Base-by-base conservation (phyloP, 2,329 filamentous ascomycete genomes). In the Fusarium ambrosium region DNA sequence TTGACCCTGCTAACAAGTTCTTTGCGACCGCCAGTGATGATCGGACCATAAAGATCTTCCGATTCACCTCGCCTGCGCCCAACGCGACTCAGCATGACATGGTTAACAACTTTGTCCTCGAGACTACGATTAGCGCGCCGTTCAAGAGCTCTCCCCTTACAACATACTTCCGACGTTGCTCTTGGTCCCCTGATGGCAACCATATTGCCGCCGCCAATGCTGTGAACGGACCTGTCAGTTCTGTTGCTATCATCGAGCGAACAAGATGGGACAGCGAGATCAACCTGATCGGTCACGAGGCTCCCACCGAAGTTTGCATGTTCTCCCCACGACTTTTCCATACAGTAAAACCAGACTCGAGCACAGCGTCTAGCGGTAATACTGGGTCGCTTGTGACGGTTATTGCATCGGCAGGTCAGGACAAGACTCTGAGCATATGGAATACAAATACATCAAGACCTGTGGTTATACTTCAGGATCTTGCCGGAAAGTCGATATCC, bases 11-110 rank as follows among this genome's bases (percentile, higher is more conserved):
- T 48, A 98, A 98, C 86, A 99, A 98, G 82, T 99, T 98, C 87
- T 99, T 99, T 84, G 97, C 97, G 18, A 99, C 97, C 0, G 95
- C 97, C 3, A 98, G 95, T 84, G 97, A 99, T 82, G 97, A 99
- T 83, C 92, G 97, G 69, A 96, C 95, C 3, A 97, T 99, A 84
- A 97, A 97, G 82, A 94, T 99, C 78, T 98, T 97, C 84, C 92
- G 95, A 69, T 99, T 98, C 82, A 98, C 94, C 3, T 93, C 96
- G 1, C 95, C 97, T 0, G 90, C 93, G 1, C 94, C 97, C 11
- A 98, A 98, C 81, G 94, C 97, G 39, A 97, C 94, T 1, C 92
- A 96, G 64, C 95, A 98, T 81, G 97, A 99, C 81, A 97, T 98
- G 86, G 92, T 97, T 73, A 97, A 97, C 84, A 99, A 99, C 81